phyloP scores from a whole-genome alignment of 208 protist species.

The Crithidia fasciculata region DNA sequence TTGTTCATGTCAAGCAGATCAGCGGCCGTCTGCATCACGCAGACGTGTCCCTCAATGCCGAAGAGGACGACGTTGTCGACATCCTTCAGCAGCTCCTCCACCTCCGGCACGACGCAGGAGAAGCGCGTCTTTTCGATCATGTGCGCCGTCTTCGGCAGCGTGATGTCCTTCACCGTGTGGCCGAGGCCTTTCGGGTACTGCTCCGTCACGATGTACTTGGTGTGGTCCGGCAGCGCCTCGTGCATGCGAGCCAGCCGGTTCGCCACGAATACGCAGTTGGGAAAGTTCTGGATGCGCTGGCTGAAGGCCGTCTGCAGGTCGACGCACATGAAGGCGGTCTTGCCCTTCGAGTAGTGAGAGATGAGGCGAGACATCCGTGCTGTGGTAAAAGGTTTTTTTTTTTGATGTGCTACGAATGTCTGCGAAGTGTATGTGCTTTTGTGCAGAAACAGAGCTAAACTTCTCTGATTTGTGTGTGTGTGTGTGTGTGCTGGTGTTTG shows the following conservation, averaged over 20 bases:
- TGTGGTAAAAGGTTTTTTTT: neutral
- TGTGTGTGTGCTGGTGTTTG: no score
- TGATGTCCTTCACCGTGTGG: constrained; percentile 62
- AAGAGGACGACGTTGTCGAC: constrained; percentile 76
- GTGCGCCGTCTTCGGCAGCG: constrained; percentile 47
- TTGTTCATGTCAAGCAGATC: constrained; percentile 81
- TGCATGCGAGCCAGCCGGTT: constrained; percentile 71
- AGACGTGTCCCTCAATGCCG: constrained; percentile 85
- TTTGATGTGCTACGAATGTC: neutral
- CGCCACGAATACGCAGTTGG: constrained; percentile 78
- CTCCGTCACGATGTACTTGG: constrained; percentile 83
- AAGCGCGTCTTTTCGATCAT: constrained; percentile 66
- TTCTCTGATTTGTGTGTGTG: no score
- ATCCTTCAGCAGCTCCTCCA: constrained; percentile 49
- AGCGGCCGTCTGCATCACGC: constrained; percentile 75
- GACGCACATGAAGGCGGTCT: constrained; percentile 76
- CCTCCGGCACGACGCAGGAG: constrained; percentile 58
- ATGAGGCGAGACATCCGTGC: constrained; percentile 66
- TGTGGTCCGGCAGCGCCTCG: constrained; percentile 53
- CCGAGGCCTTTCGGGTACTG: constrained; percentile 85
- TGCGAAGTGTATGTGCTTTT: neutral
- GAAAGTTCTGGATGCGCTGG: constrained; percentile 64
- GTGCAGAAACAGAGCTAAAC: no score
- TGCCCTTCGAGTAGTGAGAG: constrained; percentile 62
- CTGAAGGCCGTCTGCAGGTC: constrained; percentile 78